These are phyloP conservation scores for Fusarium sulawesiense DNA, from an alignment of 2,329 filamentous ascomycete genomes.

Conservation along the genomic window DNA sequence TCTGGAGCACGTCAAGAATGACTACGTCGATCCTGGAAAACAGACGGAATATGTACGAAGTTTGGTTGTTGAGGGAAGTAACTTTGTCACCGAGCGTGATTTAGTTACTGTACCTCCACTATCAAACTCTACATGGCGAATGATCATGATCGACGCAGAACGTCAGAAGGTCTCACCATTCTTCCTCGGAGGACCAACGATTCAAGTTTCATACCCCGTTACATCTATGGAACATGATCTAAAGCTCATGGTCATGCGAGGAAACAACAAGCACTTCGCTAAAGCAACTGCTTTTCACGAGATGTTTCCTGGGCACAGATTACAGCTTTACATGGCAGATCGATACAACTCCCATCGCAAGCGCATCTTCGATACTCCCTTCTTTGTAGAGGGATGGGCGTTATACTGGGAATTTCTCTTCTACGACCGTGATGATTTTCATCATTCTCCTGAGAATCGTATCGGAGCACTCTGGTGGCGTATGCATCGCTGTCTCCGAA, in stretches of 20 bases:
- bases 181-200: slow-evolving; percentile 25
- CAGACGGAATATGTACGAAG: slow-evolving; percentile 23
- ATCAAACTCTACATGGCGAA: slow-evolving; percentile 35
- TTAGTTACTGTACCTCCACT: slow-evolving; percentile 22
- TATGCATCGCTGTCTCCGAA: slow-evolving; percentile 29
- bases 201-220: slow-evolving; percentile 29
- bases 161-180: slow-evolving; percentile 26
- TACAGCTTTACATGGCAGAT: slow-evolving; percentile 35
- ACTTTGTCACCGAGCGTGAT: slow-evolving; percentile 32
- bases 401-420: slow-evolving; percentile 38
- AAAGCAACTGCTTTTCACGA: slow-evolving; percentile 28
- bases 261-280: slow-evolving; percentile 32
- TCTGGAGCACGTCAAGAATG: slow-evolving; percentile 28
- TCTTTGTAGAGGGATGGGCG: slow-evolving; percentile 35
- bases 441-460: slow-evolving; percentile 20
- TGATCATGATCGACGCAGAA: slow-evolving; percentile 32
- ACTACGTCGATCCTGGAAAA: slow-evolving; percentile 33
- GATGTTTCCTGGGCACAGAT: slow-evolving; percentile 30
- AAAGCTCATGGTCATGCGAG: slow-evolving; percentile 35
- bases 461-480: slow-evolving; percentile 39
- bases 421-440: slow-evolving; percentile 28
- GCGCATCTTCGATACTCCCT: slow-evolving; percentile 26
- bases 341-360: slow-evolving; percentile 31
- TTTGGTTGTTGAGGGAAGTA: slow-evolving; percentile 29
- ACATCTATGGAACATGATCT: slow-evolving; percentile 30